phyloP scores from a whole-genome alignment of 257 asterid genomes.

The Cordia subcordata region DNA sequence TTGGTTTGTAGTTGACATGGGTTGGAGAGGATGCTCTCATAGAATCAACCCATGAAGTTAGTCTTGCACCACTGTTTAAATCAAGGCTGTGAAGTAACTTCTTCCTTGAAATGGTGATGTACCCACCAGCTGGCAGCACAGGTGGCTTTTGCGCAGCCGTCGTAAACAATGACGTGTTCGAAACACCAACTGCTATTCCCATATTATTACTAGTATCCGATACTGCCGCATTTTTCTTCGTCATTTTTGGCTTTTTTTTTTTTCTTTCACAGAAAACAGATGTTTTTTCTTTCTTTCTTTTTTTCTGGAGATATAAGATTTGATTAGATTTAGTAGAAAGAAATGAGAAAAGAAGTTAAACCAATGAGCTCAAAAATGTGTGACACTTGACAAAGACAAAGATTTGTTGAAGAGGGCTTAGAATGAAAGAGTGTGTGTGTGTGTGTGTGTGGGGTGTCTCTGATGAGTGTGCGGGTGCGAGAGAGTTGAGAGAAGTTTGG shows the following conservation, averaged over 20 bases:
- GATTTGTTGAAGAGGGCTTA: background rate
- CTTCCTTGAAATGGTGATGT: conserved; percentile 47
- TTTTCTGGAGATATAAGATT: too few species aligned
- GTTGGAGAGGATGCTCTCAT: conserved; percentile 96
- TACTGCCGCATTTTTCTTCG: conserved; percentile 57
- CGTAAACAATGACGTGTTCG: conserved; percentile 19
- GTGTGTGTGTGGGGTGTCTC: conserved; percentile 22
- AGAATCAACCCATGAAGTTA: conserved; percentile 71
- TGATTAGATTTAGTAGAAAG: too few species aligned
- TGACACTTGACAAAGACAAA: conserved; percentile 1
- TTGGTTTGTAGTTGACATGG: conserved; percentile 36
- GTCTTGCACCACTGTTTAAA: conserved; percentile 36
- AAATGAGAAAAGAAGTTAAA: background rate
- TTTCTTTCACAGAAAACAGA: conserved; percentile 9
- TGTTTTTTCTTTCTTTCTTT: too few species aligned
- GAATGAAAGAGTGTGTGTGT: conserved; percentile 7
- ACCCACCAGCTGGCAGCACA: conserved; percentile 52
- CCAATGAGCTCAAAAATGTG: conserved; percentile 8
- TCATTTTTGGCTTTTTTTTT: background rate
- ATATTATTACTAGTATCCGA: conserved; percentile 44
- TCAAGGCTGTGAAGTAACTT: conserved; percentile 57
- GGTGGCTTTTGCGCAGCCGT: conserved; percentile 69
- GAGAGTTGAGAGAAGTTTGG: conserved; percentile 34
- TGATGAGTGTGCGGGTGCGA: conserved; percentile 26
- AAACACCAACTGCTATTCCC: conserved; percentile 43